Base-by-base conservation (phyloP, 441 rosid species). In the Sinapis alba region DNA sequence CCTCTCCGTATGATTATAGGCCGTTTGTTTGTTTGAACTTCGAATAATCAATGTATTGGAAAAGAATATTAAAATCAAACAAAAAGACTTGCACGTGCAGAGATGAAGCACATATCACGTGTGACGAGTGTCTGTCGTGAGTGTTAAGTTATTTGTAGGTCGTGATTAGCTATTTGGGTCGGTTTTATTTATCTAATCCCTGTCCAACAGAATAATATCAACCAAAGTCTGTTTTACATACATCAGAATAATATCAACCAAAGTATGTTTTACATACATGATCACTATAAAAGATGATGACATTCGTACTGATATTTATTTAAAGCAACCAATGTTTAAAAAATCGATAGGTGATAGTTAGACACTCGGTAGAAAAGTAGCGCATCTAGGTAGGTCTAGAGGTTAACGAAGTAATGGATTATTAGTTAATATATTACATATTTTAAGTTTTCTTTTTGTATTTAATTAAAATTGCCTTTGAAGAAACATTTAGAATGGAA, bases 1-100 rank as follows among this genome's bases (percentile, higher is more conserved):
- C 77, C 57, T 62, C 76, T 76, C 71, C 58, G 18, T 56, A 43
- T 76, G 41, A 69, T 70, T 62, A 45, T 9, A 24, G 54, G 71
- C 21, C 59, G 2, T 0, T 68, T 41, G 7, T 36, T 56, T 50
- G 32, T 65, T 64, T 13, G 20, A 62, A 0, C 28, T 10, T 15
- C 12, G 23, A 18, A 50, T 50, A 11, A 36, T 12, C 13, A 59
- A 27, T 41, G 7, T 19, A 28, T 45, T 41, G 23, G 36, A 62
- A 51, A n/a, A n/a, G n/a, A n/a, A n/a, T n/a, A n/a, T n/a, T 10
- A 21, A 36, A 63, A 65, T 38, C 23, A 62, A 69, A 28, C 58
- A 62, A 76, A 47, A 54, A 69, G 60, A 5, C 5, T 57, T 70
- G 62, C 79, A 70, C 75, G 71, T 75, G 56, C 57, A 50, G 11